These are phyloP conservation scores for Fragilariopsis cylindrus DNA, from an alignment of 108 stramenopile genomes.

Conservation along the genomic window DNA sequence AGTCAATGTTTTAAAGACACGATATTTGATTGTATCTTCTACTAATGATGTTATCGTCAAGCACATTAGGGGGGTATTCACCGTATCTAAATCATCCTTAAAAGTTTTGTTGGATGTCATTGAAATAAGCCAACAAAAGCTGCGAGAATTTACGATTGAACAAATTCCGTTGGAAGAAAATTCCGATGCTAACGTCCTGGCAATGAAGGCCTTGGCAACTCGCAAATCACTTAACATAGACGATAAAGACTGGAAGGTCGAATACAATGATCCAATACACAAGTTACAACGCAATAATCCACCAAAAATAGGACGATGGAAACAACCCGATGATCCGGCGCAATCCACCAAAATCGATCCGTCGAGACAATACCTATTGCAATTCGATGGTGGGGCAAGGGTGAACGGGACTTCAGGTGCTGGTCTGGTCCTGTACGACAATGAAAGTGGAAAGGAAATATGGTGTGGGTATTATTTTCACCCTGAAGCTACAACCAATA, in stretches of 20 bases:
- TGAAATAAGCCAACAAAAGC: background rate
- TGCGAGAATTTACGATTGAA: constrained; percentile 13
- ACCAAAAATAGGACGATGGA: constrained; percentile 23
- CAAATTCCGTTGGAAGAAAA: constrained; percentile 1
- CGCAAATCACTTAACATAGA: constrained; percentile 19
- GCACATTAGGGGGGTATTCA: constrained; percentile 51
- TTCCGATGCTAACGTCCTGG: constrained; percentile 1
- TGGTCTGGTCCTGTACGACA: constrained; percentile 76
- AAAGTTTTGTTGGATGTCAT: constrained; percentile 2
- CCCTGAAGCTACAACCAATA: constrained; percentile 62
- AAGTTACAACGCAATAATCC: background rate
- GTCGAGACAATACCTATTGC: constrained; percentile 48
- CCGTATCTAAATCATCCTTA: constrained; percentile 35
- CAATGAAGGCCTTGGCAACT: constrained; percentile 27
- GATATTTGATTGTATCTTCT: constrained; percentile 44
- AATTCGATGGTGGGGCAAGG: constrained; percentile 82
- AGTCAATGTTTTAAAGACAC: constrained; percentile 36
- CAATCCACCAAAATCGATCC: constrained; percentile 38
- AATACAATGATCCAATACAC: constrained; percentile 19
- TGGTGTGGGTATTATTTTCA: constrained; percentile 68
- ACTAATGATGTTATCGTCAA: constrained; percentile 51
- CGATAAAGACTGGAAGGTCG: background rate
- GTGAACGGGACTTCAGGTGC: constrained; percentile 67
- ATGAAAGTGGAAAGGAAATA: constrained; percentile 36
- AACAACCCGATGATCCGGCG: constrained; percentile 14